Conservation (phyloP, 2,329 filamentous ascomycete species). For the Byssochlamys sp. region DNA sequence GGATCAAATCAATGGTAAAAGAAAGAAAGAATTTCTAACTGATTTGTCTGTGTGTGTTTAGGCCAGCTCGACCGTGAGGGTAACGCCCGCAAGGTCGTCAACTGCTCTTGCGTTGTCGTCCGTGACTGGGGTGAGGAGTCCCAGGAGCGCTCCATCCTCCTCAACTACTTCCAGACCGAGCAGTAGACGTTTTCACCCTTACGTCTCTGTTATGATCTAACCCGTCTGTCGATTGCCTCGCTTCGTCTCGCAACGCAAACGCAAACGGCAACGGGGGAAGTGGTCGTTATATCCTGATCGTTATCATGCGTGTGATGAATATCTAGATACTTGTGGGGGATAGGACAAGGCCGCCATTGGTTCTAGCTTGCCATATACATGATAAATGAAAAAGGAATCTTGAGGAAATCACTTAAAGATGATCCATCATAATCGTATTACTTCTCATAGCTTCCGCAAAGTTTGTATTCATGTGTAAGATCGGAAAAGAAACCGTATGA, state of each 20-base stretch:
- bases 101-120: slow-evolving; percentile 99
- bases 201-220: neutral
- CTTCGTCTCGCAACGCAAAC: neutral
- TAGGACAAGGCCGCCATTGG: neutral
- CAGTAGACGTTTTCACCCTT: slow-evolving; percentile 26
- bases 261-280: neutral
- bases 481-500: neutral
- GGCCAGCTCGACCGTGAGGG: slow-evolving; percentile 98
- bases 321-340: neutral
- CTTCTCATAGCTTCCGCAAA: neutral
- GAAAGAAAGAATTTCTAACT: no score
- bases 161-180: slow-evolving; percentile 99
- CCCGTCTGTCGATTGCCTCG: neutral
- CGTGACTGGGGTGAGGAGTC: slow-evolving; percentile 99
- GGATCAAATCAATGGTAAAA: no score
- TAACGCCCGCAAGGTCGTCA: slow-evolving; percentile 99
- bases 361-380: neutral
- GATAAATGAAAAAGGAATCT: neutral
- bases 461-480: neutral
- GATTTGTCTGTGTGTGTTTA: slow-evolving; percentile 26
- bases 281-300: neutral
- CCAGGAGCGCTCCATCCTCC: slow-evolving; percentile 94
- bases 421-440: no score
- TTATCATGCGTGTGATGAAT: neutral
- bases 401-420: neutral